Conservation (phyloP, 495 filamentous ascomycete species). For the Chlorociboria aeruginascens region DNA sequence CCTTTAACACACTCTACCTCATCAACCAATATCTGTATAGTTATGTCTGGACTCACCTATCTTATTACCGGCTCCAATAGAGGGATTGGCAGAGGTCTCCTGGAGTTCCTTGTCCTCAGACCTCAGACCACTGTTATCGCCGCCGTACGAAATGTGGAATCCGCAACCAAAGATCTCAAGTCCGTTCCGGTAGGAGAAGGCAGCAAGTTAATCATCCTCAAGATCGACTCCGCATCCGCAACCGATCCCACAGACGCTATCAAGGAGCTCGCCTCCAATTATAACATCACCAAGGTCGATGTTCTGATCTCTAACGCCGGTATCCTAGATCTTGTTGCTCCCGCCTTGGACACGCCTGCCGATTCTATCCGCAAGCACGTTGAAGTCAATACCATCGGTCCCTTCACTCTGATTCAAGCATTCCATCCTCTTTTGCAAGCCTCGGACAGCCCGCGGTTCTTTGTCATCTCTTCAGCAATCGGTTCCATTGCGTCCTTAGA, state of each 20-base stretch:
- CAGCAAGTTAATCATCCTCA: slow-evolving; percentile 28
- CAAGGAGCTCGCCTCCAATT: slow-evolving; percentile 17
- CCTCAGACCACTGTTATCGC: slow-evolving; percentile 37
- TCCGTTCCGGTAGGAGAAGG: slow-evolving; percentile 21
- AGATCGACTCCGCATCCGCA: slow-evolving; percentile 28
- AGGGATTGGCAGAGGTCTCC: slow-evolving; percentile 35
- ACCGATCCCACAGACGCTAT: slow-evolving; percentile 22
- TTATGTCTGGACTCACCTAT: slow-evolving; percentile 9
- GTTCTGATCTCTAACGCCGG: slow-evolving; percentile 41
- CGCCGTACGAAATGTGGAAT: slow-evolving; percentile 26
- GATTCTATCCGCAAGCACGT: slow-evolving; percentile 24
- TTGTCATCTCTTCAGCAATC: slow-evolving; percentile 24
- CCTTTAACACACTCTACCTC: too few relatives aligned
- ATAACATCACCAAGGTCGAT: slow-evolving; percentile 29
- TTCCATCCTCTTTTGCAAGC: slow-evolving; percentile 24
- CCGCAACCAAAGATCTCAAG: slow-evolving; percentile 15
- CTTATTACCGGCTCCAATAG: slow-evolving; percentile 31
- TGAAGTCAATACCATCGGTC: slow-evolving; percentile 29
- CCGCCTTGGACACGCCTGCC: slow-evolving; percentile 19
- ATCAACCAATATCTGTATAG: too few relatives aligned
- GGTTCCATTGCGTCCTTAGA: slow-evolving; percentile 21
- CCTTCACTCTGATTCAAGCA: slow-evolving; percentile 29
- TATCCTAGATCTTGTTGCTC: slow-evolving; percentile 11
- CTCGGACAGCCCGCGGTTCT: slow-evolving; percentile 23
- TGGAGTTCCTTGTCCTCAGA: slow-evolving; percentile 25